Conservation (phyloP, 129 eudicot genomes). For the Helichrysum umbraculigerum region DNA sequence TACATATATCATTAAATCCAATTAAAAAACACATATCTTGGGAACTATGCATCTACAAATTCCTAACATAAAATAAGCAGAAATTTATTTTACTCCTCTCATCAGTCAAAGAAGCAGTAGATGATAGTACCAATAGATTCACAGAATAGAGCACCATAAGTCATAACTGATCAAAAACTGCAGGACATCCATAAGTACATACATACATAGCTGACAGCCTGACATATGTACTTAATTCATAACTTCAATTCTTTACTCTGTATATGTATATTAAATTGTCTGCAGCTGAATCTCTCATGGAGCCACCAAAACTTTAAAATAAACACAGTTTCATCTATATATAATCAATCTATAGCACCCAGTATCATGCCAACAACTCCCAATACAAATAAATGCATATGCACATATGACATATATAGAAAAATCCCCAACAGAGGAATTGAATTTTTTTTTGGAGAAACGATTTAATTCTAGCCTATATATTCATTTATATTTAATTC, state of each 20-base stretch:
- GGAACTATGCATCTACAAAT: slow-evolving; percentile 28
- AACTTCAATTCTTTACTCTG: slow-evolving; percentile 9
- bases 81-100: slow-evolving; percentile 17
- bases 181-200: slow-evolving; percentile 9
- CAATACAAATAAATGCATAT: slow-evolving; percentile 10
- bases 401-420: slow-evolving; percentile 30
- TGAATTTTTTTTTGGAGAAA: no score
- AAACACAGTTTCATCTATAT: slow-evolving; percentile 22
- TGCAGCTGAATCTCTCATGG: slow-evolving; percentile 20
- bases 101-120: slow-evolving; percentile 27
- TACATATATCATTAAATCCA: not conserved
- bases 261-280: slow-evolving; percentile 5
- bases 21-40: slow-evolving; percentile 5
- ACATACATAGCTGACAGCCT: slow-evolving; percentile 20
- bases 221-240: slow-evolving; percentile 1
- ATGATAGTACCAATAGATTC: slow-evolving; percentile 16
- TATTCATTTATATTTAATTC: not conserved
- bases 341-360: slow-evolving; percentile 2
- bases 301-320: not conserved
- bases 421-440: not conserved
- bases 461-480: not conserved
- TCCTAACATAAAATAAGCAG: slow-evolving; percentile 11
- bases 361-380: slow-evolving; percentile 5
- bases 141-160: not conserved
- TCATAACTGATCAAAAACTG: slow-evolving; percentile 1